Percentiles rank a stretch among this genome's conserved stretches.
Conservation (phyloP, 768 basidiomycete genomes). For the Mycena albidolilacea region DNA sequence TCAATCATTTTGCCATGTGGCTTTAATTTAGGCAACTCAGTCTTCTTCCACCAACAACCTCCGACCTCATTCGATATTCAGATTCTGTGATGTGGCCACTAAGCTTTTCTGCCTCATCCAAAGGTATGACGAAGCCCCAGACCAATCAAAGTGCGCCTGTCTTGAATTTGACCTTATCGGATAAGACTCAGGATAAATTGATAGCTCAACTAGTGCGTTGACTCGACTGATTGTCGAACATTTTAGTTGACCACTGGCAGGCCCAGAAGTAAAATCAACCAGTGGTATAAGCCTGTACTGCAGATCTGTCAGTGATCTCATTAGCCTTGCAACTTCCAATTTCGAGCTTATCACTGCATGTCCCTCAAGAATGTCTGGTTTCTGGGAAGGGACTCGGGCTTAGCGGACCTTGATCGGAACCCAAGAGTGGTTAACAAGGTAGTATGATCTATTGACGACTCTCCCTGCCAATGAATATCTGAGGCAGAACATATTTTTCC, state of each 20-base stretch:
- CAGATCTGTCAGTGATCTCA: background rate
- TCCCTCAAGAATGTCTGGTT: background rate
- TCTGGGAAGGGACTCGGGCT: background rate
- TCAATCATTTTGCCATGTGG: slow-evolving; percentile 8
- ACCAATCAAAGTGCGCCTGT: background rate
- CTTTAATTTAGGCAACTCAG: background rate
- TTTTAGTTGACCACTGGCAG: no score
- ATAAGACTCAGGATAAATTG: no score
- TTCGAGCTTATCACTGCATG: no score
- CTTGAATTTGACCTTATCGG: background rate
- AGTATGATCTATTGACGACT: background rate
- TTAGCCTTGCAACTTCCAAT: background rate
- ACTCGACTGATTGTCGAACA: no score
- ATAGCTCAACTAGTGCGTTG: no score
- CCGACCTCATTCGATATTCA: no score
- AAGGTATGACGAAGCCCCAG: background rate
- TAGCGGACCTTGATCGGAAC: background rate
- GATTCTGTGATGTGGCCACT: no score
- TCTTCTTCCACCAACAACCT: background rate
- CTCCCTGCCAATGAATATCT: background rate
- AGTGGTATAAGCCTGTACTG: background rate
- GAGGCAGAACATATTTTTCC: no score
- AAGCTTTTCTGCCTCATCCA: background rate
- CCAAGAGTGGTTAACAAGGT: background rate
- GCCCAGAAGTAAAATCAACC: background rate